Conservation (phyloP, 768 basidiomycete genomes). For the Pleurotus tuber-regium region DNA sequence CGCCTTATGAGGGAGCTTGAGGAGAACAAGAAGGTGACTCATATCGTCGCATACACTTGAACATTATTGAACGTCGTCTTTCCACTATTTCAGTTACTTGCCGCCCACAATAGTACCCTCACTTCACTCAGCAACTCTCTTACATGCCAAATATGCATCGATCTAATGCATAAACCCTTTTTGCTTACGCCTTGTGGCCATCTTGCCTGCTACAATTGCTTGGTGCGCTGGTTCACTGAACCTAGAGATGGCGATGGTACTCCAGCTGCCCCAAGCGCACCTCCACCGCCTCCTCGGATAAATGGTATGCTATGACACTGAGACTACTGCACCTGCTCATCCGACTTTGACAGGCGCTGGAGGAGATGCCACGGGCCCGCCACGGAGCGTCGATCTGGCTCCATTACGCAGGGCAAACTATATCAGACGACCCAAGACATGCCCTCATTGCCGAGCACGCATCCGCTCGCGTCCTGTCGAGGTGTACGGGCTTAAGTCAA, state of each 20-base stretch:
- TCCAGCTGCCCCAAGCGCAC: slow-evolving; percentile 31
- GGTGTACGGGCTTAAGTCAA: slow-evolving; percentile 68
- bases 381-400: slow-evolving; percentile 46
- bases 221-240: slow-evolving; percentile 74
- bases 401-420: slow-evolving; percentile 32
- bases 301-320: not conserved
- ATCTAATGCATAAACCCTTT: slow-evolving; percentile 70
- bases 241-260: slow-evolving; percentile 19
- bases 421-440: slow-evolving; percentile 45
- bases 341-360: too few species aligned
- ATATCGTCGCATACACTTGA: not conserved
- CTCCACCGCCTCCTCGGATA: not conserved
- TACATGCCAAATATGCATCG: slow-evolving; percentile 79
- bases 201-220: slow-evolving; percentile 66
- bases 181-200: slow-evolving; percentile 78
- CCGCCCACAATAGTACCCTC: slow-evolving; percentile 53
- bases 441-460: slow-evolving; percentile 68
- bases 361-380: too few species aligned
- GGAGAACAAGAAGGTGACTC: slow-evolving; percentile 4
- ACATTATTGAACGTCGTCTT: slow-evolving; percentile 8
- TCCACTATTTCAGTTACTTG: slow-evolving; percentile 38
- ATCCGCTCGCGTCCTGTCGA: slow-evolving; percentile 64
- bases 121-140: slow-evolving; percentile 57
- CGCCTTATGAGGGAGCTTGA: not conserved
- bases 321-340: too few species aligned